A percentile compares a stretch with the other conserved stretches of the same genome.
phyloP scores from a whole-genome alignment of 2,329 filamentous ascomycete species.

The Hypomyces rosellus region DNA sequence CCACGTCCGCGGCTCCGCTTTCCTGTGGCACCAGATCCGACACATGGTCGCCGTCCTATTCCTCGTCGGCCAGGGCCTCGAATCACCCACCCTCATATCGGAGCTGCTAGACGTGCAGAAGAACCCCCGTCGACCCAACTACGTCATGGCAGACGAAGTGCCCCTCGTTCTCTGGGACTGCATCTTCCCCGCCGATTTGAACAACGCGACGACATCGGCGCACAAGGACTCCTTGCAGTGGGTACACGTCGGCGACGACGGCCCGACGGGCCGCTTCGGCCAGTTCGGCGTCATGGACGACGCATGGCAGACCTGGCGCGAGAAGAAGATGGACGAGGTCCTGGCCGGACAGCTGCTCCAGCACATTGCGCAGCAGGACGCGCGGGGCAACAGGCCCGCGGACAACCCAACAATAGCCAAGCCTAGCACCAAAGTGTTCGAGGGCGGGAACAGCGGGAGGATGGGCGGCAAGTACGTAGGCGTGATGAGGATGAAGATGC shows the following conservation, averaged over 20 bases:
- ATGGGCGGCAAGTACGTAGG: conserved; percentile 49
- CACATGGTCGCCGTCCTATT: conserved; percentile 94
- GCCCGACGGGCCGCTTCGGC: conserved; percentile 54
- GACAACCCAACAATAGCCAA: conserved; percentile 12
- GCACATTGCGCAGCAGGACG: conserved; percentile 41
- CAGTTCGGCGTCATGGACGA: conserved; percentile 62
- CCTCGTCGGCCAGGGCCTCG: conserved; percentile 81
- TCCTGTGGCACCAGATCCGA: conserved; percentile 96
- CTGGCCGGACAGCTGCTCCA: conserved; percentile 69
- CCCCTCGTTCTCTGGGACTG: conserved; percentile 96
- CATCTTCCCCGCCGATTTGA: conserved; percentile 59
- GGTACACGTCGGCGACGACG: conserved; percentile 69
- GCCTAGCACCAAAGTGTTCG: conserved; percentile 36
- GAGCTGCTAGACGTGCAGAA: conserved; percentile 66
- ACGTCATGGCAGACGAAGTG: conserved; percentile 84
- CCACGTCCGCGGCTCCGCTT: conserved; percentile 81
- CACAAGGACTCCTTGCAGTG: conserved; percentile 55
- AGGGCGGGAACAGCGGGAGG: conserved; percentile 48
- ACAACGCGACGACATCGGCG: conserved; percentile 27
- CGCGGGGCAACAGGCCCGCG: neutral
- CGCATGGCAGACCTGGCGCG: conserved; percentile 78
- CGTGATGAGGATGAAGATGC: conserved; percentile 43
- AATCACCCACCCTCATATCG: conserved; percentile 65
- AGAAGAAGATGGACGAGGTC: conserved; percentile 83
- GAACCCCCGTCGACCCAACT: conserved; percentile 72